Conservation (phyloP, 2,329 filamentous ascomycete genomes). For the Penicillium sp. region DNA sequence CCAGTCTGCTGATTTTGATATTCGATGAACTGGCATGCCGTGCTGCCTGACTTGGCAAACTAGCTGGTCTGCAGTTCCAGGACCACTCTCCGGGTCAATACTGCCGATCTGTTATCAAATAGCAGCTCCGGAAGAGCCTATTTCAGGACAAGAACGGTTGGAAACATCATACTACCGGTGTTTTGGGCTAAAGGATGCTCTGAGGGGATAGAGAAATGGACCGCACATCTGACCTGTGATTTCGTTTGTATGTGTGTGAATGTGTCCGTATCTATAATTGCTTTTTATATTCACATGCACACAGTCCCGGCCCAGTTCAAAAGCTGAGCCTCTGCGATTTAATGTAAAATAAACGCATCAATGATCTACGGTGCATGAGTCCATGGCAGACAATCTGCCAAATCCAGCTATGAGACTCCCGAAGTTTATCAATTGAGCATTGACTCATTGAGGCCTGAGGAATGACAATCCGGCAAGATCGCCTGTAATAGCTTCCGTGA, state of each 20-base stretch:
- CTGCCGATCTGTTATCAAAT: background rate
- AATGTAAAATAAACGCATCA: background rate
- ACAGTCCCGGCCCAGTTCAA: background rate
- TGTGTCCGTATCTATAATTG: background rate
- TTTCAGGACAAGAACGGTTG: background rate
- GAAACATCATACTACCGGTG: background rate
- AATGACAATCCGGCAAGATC: background rate
- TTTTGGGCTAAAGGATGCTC: background rate
- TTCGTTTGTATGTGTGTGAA: background rate
- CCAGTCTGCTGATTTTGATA: background rate
- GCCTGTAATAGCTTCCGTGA: background rate
- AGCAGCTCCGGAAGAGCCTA: background rate
- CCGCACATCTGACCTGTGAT: background rate
- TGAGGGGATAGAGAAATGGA: background rate
- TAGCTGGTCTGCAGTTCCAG: background rate
- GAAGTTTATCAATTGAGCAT: background rate
- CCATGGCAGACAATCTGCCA: background rate
- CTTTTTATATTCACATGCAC: background rate
- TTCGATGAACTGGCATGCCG: background rate
- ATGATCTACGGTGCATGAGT: constrained; percentile 1
- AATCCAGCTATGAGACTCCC: background rate
- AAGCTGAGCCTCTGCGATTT: background rate
- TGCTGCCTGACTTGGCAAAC: background rate
- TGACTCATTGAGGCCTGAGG: background rate
- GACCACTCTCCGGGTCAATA: background rate